Percentiles rank a stretch among this genome's conserved stretches.
Conservation (phyloP, 2,329 filamentous ascomycete genomes). For the Penicillium sp. region DNA sequence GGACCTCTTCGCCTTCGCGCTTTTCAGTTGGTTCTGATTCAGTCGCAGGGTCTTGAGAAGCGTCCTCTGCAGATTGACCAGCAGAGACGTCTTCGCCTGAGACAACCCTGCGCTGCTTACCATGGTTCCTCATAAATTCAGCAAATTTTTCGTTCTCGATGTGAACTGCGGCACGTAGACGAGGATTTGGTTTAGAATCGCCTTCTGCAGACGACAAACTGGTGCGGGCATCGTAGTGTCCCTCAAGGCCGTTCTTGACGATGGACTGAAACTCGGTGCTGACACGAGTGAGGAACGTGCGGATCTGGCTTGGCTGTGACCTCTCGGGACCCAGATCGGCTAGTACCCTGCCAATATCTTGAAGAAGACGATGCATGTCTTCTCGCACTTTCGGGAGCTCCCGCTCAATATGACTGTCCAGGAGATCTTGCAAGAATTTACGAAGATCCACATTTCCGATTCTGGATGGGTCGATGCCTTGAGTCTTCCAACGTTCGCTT, state of each 20-base stretch:
- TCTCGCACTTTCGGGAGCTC: not conserved
- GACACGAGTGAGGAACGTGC: not conserved
- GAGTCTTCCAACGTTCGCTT: not conserved
- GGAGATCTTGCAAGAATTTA: not conserved
- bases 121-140: not conserved
- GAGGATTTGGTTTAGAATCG: not conserved
- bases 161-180: conserved; percentile 6
- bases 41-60: not conserved
- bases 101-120: not conserved
- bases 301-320: not conserved
- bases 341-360: not conserved
- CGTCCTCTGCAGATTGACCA: not conserved
- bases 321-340: not conserved
- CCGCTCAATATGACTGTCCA: not conserved
- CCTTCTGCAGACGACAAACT: not conserved
- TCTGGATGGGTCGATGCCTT: not conserved
- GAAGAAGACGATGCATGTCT: not conserved
- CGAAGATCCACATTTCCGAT: not conserved
- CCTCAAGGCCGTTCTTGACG: not conserved
- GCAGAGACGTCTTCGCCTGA: not conserved
- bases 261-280: not conserved
- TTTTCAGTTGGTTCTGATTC: not conserved
- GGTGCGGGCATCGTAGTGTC: not conserved
- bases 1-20: not conserved
- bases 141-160: conserved; percentile 3